Base-by-base conservation (phyloP, 2,329 filamentous ascomycete species). In the Fusarium equiseti region DNA sequence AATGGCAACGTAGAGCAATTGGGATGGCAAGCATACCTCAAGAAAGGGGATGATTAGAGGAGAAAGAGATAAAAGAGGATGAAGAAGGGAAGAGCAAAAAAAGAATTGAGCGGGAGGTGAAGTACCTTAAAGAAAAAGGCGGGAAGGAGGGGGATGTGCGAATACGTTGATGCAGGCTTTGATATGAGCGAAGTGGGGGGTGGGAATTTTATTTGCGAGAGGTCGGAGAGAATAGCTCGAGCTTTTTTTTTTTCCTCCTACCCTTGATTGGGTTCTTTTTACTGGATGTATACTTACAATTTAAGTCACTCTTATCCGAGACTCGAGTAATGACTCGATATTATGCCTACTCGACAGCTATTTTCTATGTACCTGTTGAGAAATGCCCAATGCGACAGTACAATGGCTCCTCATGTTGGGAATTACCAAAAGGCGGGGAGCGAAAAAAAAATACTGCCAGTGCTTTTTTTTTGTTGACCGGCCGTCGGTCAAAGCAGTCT, bases 41-140 rank as follows among this genome's bases (percentile, higher is more conserved):
- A 42, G 51, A 45, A 46, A 63, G 48, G 38, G 49, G 66, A 48
- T 42, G 60, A 61, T 62, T 45, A 52, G 63, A 69, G 51, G 38
- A 49, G 43, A 54, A 55, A 20, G 22, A 60, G 59, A 50, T 57
- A 59, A 40, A 49, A 59, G 66, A 56, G 40, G 60, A 61, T 66
- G 52, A 52, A 66, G 71, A 55, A 50, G 53, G 45, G 59, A 55
- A 55, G 40, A 62, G 59, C 63, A 63, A 54, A 72, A 62, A 75
- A 74, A 69, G 71, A 75, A 70, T 75, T 68, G 75, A 75, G 73
- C 71, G 69, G 72, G 74, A 77, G 72, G 74, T 74, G 13, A 53
- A 74, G 74, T 67, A 57, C 63, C 63, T 66, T 67, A 50, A 66
- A 68, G 73, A 62, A 75, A 73, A 70, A 77, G 68, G 73, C 72